Conservation (phyloP, 2,329 filamentous ascomycete species). For the Pestalotiopsis sp. region DNA sequence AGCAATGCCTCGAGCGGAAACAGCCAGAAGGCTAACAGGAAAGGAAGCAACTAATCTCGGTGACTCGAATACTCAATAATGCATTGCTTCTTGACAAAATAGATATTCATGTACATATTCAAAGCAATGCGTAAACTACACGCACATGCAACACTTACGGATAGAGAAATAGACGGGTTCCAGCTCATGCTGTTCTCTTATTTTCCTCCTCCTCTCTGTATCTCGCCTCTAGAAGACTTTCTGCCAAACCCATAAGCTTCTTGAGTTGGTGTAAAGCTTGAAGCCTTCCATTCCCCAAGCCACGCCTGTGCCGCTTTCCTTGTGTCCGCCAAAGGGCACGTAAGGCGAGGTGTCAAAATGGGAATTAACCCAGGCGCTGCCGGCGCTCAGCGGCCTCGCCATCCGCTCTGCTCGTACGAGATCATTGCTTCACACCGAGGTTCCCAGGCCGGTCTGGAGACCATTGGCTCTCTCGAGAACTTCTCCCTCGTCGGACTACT, state of each 20-base stretch:
- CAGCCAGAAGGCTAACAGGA: background rate
- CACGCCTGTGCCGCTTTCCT: slow-evolving; percentile 48
- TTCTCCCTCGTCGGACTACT: slow-evolving; percentile 45
- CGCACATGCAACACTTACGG: background rate
- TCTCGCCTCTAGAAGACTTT: background rate
- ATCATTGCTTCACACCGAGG: slow-evolving; percentile 53
- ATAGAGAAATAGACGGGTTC: too few species aligned
- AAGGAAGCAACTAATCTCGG: background rate
- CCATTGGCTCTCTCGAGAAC: slow-evolving; percentile 48
- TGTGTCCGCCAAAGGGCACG: slow-evolving; percentile 49
- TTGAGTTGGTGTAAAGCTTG: slow-evolving; percentile 29
- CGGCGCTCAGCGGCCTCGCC: slow-evolving; percentile 48
- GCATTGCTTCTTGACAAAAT: background rate
- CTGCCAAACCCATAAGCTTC: slow-evolving; percentile 20
- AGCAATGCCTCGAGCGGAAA: background rate
- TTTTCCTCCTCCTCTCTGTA: too few species aligned
- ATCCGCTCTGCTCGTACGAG: slow-evolving; percentile 47
- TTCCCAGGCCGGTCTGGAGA: slow-evolving; percentile 49
- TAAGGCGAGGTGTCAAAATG: slow-evolving; percentile 38
- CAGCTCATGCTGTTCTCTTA: too few species aligned
- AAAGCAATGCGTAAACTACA: background rate
- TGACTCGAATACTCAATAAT: background rate
- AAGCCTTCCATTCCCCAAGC: slow-evolving; percentile 41
- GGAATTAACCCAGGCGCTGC: slow-evolving; percentile 55
- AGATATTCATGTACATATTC: background rate